These are phyloP conservation scores for Talaromyces pinophilus DNA, from an alignment of 2,329 filamentous ascomycete species.

Conservation along the genomic window DNA sequence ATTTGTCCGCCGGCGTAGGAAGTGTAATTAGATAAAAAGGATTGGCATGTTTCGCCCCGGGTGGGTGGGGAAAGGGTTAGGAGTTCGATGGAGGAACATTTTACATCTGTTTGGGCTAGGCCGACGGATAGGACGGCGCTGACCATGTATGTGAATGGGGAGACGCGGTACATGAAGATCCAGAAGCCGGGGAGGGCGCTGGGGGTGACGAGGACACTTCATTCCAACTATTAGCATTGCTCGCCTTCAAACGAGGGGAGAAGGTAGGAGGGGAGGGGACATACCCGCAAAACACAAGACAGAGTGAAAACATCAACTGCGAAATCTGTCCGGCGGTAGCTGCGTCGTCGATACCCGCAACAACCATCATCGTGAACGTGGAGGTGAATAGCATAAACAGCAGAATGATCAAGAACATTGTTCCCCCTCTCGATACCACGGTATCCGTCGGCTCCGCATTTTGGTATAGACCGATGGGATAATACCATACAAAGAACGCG, in stretches of 20 bases:
- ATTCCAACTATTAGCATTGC: neutral
- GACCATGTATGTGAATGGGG: conserved; percentile 64
- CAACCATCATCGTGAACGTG: conserved; percentile 72
- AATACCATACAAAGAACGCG: conserved; percentile 69
- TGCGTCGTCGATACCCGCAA: conserved; percentile 68
- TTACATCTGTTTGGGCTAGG: conserved; percentile 31
- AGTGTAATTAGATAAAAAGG: conserved; percentile 63
- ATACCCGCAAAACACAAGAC: conserved; percentile 58
- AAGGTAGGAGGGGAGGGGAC: neutral
- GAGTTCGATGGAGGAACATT: conserved; percentile 41
- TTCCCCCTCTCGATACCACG: conserved; percentile 57
- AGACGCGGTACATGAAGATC: conserved; percentile 74
- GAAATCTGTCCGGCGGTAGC: conserved; percentile 68
- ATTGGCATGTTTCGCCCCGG: conserved; percentile 61
- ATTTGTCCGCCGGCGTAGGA: conserved; percentile 58
- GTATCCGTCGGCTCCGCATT: conserved; percentile 44
- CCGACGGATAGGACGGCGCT: conserved; percentile 44
- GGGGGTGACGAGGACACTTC: conserved; percentile 63
- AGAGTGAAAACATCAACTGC: conserved; percentile 61
- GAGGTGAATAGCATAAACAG: conserved; percentile 71
- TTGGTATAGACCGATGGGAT: conserved; percentile 55
- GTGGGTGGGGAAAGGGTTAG: conserved; percentile 50
- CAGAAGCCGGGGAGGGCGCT: conserved; percentile 67
- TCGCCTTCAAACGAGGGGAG: no score
- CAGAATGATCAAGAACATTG: conserved; percentile 66